Conservation (phyloP, 768 basidiomycete genomes). For the Suillus subaureus region DNA sequence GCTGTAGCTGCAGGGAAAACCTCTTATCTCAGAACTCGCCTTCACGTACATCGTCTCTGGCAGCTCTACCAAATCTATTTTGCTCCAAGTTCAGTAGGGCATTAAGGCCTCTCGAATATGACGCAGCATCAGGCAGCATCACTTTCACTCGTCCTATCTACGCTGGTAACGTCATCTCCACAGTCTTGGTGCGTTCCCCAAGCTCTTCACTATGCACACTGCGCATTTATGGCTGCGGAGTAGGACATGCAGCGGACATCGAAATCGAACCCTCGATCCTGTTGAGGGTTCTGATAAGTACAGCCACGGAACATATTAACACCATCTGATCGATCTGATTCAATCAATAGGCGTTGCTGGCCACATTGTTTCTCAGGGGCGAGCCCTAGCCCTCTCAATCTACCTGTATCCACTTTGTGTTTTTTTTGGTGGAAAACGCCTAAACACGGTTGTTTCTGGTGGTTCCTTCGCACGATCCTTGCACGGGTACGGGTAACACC, state of each 20-base stretch:
- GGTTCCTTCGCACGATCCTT: no score
- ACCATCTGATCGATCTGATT: constrained; percentile 88
- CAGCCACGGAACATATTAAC: constrained; percentile 65
- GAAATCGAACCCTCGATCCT: constrained; percentile 62
- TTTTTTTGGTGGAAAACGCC: no score
- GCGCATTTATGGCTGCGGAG: constrained; percentile 56
- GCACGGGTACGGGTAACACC: no score
- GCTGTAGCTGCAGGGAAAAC: constrained; percentile 45
- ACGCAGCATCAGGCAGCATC: constrained; percentile 67
- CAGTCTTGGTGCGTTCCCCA: constrained; percentile 58
- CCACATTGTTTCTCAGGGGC: constrained; percentile 90
- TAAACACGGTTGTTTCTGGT: no score
- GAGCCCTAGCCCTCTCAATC: constrained; percentile 28
- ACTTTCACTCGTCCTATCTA: constrained; percentile 77
- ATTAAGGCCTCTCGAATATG: constrained; percentile 53
- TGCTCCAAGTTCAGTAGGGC: constrained; percentile 67
- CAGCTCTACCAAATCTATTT: constrained; percentile 86
- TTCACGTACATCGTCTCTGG: constrained; percentile 92
- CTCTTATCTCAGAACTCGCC: constrained; percentile 61
- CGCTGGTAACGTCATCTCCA: constrained; percentile 62
- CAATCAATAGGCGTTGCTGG: constrained; percentile 66
- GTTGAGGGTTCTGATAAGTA: constrained; percentile 57
- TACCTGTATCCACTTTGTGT: no score
- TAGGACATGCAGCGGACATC: constrained; percentile 50
- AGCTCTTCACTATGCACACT: constrained; percentile 84